These are phyloP conservation scores for Candida coquimbonensis DNA, from an alignment of 805 yeast species.

Conservation along the genomic window DNA sequence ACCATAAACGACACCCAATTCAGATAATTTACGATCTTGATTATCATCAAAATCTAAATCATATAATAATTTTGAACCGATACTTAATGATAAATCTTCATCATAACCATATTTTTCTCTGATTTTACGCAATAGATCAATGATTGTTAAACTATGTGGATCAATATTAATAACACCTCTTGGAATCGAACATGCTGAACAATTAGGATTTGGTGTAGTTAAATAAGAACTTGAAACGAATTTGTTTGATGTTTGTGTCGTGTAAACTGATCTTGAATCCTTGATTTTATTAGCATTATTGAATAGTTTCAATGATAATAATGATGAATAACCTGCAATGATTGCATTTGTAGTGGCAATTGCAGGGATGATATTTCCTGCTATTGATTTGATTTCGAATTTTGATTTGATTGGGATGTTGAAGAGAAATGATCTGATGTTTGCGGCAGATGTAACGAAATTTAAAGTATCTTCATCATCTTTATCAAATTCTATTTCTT, in stretches of 20 bases:
- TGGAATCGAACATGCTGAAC: conserved; percentile 58
- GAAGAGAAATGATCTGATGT: conserved; percentile 66
- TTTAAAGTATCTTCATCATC: conserved; percentile 89
- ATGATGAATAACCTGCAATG: conserved; percentile 80
- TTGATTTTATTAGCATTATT: conserved; percentile 23
- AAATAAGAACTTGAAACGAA: conserved; percentile 60
- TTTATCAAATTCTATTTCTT: conserved; percentile 68
- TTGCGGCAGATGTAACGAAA: conserved; percentile 83
- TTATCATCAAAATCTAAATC: conserved; percentile 90
- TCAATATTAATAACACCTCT: conserved; percentile 42
- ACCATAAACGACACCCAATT: conserved; percentile 54
- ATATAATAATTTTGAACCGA: conserved; percentile 55
- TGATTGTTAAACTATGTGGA: conserved; percentile 31
- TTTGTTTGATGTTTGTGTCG: conserved; percentile 48
- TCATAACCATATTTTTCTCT: conserved; percentile 45
- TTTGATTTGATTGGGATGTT: conserved; percentile 64
- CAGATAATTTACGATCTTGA: conserved; percentile 36
- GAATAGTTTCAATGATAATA: conserved; percentile 59
- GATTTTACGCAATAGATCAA: conserved; percentile 45
- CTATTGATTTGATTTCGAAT: conserved; percentile 88
- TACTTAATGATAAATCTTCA: conserved; percentile 47
- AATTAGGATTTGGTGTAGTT: conserved; percentile 57
- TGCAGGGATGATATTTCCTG: conserved; percentile 97
- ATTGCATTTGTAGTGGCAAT: conserved; percentile 97
- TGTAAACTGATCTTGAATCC: conserved; percentile 42